A percentile compares a stretch with the other conserved stretches of the same genome.
Conservation (phyloP, 371 early-diverging fungal genomes). For the Umbelopsis sp. region DNA sequence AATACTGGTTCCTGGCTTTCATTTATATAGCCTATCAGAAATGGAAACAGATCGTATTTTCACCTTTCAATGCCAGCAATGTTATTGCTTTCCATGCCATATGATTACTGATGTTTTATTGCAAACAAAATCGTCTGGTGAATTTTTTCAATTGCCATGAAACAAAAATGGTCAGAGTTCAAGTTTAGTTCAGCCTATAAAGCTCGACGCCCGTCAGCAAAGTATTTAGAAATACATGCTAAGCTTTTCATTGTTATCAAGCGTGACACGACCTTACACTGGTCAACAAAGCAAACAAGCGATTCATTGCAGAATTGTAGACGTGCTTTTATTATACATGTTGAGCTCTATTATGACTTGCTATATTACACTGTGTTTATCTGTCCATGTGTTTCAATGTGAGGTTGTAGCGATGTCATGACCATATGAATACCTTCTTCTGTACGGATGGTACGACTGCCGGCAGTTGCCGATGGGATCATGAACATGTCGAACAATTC, state of each 20-base stretch:
- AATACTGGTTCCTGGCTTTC: conserved; percentile 1
- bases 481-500: conserved; percentile 70
- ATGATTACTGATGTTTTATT: not conserved
- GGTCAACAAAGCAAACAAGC: no score
- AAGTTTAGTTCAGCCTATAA: no score
- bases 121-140: not conserved
- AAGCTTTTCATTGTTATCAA: no score
- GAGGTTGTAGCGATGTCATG: conserved; percentile 5
- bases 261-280: no score
- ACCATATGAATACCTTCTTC: conserved; percentile 43
- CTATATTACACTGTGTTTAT: conserved; percentile 1
- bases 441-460: conserved; percentile 68
- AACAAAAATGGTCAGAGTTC: not conserved
- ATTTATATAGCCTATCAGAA: conserved; percentile 13
- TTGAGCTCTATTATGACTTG: not conserved
- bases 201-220: no score
- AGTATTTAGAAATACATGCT: no score
- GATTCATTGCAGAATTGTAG: not conserved
- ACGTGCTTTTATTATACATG: not conserved
- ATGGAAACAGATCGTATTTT: conserved; percentile 5
- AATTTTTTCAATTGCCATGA: not conserved
- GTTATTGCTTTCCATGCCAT: not conserved
- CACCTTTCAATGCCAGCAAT: not conserved
- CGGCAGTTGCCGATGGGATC: conserved; percentile 64
- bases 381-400: not conserved